These are phyloP conservation scores for Leishmania amazonensis DNA, from an alignment of 208 protist species.

Conservation along the genomic window DNA sequence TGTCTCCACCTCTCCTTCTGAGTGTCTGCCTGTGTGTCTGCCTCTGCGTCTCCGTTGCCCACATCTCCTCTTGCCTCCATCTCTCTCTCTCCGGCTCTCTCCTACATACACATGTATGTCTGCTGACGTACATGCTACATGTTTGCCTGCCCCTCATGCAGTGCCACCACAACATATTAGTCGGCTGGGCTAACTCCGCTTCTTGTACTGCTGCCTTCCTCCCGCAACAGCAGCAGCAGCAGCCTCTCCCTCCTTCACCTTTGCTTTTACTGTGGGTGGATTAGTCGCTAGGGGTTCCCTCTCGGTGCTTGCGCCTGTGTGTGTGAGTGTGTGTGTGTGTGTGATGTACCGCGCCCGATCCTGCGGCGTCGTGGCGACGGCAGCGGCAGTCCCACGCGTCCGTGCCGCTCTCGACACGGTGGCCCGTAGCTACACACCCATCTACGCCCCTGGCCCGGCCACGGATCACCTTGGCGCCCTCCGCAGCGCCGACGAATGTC, in stretches of 20 bases:
- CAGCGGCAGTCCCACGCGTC: neutral
- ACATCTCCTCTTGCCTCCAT: neutral
- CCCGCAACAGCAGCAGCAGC: too few species aligned
- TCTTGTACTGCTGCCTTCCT: neutral
- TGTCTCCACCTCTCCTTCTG: neutral
- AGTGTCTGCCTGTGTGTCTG: neutral
- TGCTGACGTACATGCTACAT: neutral
- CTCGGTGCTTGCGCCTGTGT: neutral
- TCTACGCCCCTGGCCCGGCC: constrained; percentile 54
- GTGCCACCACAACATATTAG: neutral
- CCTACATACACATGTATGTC: neutral
- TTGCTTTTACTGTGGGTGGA: neutral
- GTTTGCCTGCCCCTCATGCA: neutral
- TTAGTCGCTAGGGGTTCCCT: neutral
- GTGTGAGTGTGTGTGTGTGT: neutral
- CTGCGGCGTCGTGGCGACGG: constrained; percentile 5
- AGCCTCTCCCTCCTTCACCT: neutral
- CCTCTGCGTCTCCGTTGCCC: too few species aligned
- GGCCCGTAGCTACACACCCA: constrained; percentile 73
- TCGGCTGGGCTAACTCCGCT: neutral
- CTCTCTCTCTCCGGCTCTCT: neutral
- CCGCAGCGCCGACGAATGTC: constrained; percentile 58
- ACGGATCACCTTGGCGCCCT: constrained; percentile 45
- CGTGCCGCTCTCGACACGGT: neutral
- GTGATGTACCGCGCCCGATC: constrained; percentile 12